Evolutionary conservation across 176 grass and related monocot species (phyloP).

Genomic region (Triticum timopheevii): DNA sequence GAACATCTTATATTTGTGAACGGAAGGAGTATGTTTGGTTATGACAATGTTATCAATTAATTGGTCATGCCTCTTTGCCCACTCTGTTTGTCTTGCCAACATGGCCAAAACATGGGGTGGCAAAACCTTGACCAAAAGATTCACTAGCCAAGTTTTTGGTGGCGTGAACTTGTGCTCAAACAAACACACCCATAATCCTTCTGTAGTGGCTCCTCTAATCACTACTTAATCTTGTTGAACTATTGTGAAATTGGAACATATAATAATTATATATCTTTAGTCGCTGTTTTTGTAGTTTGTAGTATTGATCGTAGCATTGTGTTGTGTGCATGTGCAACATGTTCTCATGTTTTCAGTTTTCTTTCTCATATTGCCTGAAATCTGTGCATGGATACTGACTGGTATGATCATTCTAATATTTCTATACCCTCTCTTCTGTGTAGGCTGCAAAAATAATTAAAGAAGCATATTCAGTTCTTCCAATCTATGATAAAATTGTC

Average conservation of each 20-base stretch:
- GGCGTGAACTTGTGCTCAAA: constrained; percentile 1
- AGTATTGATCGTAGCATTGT: constrained; percentile 14
- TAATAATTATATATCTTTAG: background rate
- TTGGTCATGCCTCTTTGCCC: constrained; percentile 12
- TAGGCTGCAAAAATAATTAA: constrained; percentile 96
- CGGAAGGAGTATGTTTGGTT: background rate
- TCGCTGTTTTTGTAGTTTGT: constrained; percentile 5
- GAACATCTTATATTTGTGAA: too few relatives aligned
- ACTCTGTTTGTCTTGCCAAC: background rate
- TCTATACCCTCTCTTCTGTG: constrained; percentile 38
- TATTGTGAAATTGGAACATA: background rate
- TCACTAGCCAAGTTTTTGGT: background rate
- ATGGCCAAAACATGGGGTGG: background rate
- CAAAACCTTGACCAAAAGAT: background rate
- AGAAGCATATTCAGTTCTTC: constrained; percentile 91
- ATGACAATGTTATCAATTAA: background rate
- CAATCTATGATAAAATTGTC: constrained; percentile 95
- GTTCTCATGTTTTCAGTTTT: background rate
- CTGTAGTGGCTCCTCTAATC: background rate
- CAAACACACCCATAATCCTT: constrained; percentile 6
- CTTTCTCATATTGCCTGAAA: constrained; percentile 6
- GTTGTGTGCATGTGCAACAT: background rate
- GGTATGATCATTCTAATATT: constrained; percentile 22
- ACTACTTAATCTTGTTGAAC: constrained; percentile 1
- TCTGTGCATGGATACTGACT: constrained; percentile 6